A percentile compares a stretch with the other conserved stretches of the same genome.
Conservation (phyloP, 441 rosid species). For the Aleurites moluccanus region DNA sequence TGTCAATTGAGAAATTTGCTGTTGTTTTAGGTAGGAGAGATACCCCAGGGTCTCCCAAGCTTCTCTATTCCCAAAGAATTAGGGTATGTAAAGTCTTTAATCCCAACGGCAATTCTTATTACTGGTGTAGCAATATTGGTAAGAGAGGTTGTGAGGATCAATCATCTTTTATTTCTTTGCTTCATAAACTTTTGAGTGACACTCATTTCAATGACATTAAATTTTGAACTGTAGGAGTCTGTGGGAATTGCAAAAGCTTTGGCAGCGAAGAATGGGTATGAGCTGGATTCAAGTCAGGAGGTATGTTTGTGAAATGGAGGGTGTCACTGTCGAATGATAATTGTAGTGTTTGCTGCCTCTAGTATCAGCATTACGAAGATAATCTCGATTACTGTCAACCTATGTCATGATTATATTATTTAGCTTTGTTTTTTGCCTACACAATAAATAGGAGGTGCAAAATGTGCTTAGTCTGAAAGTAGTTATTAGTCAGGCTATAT, state of each 20-base stretch:
- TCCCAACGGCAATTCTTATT: constrained; percentile 87
- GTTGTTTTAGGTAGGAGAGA: constrained; percentile 79
- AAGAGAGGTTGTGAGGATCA: constrained; percentile 34
- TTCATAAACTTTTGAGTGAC: constrained; percentile 21
- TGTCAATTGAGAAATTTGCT: constrained; percentile 26
- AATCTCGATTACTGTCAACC: constrained; percentile 1
- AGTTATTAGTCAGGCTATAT: constrained; percentile 3
- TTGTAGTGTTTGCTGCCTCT: constrained; percentile 10
- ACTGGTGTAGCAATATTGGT: constrained; percentile 99
- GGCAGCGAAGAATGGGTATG: constrained; percentile 93
- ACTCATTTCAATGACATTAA: constrained; percentile 12
- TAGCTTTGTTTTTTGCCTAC: neutral
- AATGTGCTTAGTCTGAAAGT: constrained; percentile 2
- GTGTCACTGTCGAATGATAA: neutral
- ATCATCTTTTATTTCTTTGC: constrained; percentile 19
- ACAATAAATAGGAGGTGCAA: neutral
- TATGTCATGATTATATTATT: neutral
- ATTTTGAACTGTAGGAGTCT: constrained; percentile 65
- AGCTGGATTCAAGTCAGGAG: constrained; percentile 93
- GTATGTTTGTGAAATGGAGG: constrained; percentile 37
- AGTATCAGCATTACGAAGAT: neutral
- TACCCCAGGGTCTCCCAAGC: constrained; percentile 90
- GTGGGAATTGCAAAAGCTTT: constrained; percentile 97
- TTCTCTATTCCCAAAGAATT: constrained; percentile 79
- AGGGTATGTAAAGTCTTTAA: constrained; percentile 57